Evolutionary conservation across 305 asterid species (phyloP).

Genomic region (Euphrasia arctica): DNA sequence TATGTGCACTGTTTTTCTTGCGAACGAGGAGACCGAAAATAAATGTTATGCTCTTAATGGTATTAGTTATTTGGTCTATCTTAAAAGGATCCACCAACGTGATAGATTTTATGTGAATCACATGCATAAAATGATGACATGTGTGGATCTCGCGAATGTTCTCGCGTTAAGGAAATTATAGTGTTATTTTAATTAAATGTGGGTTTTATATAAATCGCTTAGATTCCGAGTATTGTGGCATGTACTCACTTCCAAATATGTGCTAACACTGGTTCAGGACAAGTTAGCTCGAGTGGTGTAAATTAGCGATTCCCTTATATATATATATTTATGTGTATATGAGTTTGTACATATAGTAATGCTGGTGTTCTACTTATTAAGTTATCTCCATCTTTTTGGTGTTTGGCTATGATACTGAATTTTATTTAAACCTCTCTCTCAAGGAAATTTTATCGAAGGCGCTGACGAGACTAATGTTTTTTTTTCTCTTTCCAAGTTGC

Average conservation of each 20-base stretch:
- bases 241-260: not conserved
- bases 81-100: constrained; percentile 6
- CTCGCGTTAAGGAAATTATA: not conserved
- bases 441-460: too few species aligned
- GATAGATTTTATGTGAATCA: not conserved
- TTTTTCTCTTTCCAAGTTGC: constrained; percentile 13
- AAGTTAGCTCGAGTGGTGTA: too few species aligned
- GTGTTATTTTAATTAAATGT: not conserved
- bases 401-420: too few species aligned
- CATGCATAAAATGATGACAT: constrained; percentile 5
- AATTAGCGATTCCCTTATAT: not conserved
- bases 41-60: not conserved
- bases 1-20: not conserved
- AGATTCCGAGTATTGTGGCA: not conserved
- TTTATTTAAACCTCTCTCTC: not conserved
- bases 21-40: constrained; percentile 2
- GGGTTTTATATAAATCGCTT: not conserved
- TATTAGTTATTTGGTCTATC: not conserved
- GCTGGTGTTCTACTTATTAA: not conserved
- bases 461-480: not conserved
- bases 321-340: not conserved
- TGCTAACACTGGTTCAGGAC: too few species aligned
- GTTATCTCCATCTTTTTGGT: not conserved
- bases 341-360: not conserved
- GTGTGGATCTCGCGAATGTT: constrained; percentile 3